Conservation (phyloP, 1,139 yeast species). For the Hemisphaericaspora lyxosophila region DNA sequence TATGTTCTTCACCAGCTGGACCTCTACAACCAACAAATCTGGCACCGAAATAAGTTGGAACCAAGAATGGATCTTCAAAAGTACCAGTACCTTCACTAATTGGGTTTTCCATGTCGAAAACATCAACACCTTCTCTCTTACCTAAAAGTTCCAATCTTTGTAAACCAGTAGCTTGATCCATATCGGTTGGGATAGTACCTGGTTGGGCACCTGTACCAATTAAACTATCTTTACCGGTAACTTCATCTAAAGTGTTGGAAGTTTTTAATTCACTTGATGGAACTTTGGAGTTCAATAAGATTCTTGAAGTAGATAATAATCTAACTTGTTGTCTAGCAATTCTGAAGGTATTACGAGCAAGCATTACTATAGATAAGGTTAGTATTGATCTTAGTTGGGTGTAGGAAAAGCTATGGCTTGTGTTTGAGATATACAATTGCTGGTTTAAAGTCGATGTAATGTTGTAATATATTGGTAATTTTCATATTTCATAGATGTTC, state of each 20-base stretch:
- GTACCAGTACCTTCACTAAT: slow-evolving; percentile 89
- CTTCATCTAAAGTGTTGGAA: slow-evolving; percentile 71
- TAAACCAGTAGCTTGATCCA: slow-evolving; percentile 97
- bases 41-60: slow-evolving; percentile 88
- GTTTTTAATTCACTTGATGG: slow-evolving; percentile 43
- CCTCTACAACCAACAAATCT: slow-evolving; percentile 99
- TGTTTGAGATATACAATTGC: neutral
- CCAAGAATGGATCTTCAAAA: slow-evolving; percentile 77
- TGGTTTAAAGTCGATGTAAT: no score
- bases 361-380: slow-evolving; percentile 28
- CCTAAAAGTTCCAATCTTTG: slow-evolving; percentile 95
- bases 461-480: no score
- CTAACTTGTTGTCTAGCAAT: slow-evolving; percentile 39
- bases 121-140: slow-evolving; percentile 92
- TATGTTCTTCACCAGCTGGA: slow-evolving; percentile 80
- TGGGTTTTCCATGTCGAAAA: slow-evolving; percentile 89
- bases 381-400: slow-evolving; percentile 16
- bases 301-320: slow-evolving; percentile 41
- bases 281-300: slow-evolving; percentile 19
- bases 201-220: slow-evolving; percentile 86
- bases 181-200: slow-evolving; percentile 86
- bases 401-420: neutral
- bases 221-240: slow-evolving; percentile 75
- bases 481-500: no score
- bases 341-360: slow-evolving; percentile 41